Percentiles rank a stretch among this genome's conserved stretches.
Evolutionary conservation across 352 stramenopile species (phyloP).

Genomic region (Globisporangium perplexum): DNA sequence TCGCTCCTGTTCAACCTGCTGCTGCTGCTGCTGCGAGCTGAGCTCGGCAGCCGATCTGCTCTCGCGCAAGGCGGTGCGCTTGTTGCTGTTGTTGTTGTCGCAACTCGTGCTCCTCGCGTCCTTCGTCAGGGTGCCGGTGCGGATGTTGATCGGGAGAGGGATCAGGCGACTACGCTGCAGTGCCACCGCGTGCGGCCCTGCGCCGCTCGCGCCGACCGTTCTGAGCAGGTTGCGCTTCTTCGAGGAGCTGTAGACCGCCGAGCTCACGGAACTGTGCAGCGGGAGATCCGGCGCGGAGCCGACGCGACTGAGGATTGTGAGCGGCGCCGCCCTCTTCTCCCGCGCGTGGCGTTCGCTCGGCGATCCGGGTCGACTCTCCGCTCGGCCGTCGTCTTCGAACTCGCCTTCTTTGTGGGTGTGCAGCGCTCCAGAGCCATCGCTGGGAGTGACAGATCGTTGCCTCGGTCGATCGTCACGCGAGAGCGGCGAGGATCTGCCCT

Average conservation of each 20-base stretch:
- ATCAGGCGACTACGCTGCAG: conserved; percentile 53
- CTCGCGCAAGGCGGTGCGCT: conserved; percentile 12
- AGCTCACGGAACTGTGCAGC: conserved; percentile 41
- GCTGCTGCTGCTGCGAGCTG: neutral
- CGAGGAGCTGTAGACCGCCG: conserved; percentile 54
- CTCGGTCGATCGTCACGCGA: conserved; percentile 1
- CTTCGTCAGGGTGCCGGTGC: conserved; percentile 16
- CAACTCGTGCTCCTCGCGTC: conserved; percentile 11
- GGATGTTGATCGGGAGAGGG: conserved; percentile 50
- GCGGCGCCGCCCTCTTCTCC: neutral
- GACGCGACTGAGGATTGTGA: conserved; percentile 51
- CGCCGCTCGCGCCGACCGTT: conserved; percentile 13
- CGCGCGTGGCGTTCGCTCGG: neutral
- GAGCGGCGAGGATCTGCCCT: neutral
- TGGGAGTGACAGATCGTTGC: neutral
- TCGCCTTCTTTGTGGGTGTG: conserved; percentile 8
- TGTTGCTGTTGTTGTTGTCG: conserved; percentile 6
- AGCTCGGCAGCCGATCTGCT: neutral
- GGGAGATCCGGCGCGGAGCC: conserved; percentile 60
- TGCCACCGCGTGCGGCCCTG: conserved; percentile 30
- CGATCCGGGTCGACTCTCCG: conserved; percentile 1
- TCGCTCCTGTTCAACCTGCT: conserved; percentile 22
- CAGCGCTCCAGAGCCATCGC: neutral
- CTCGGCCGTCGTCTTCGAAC: neutral
- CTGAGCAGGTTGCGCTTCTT: conserved; percentile 49